These are phyloP conservation scores for Termitomyces sp. DNA, from an alignment of 768 basidiomycete genomes.

Conservation along the genomic window DNA sequence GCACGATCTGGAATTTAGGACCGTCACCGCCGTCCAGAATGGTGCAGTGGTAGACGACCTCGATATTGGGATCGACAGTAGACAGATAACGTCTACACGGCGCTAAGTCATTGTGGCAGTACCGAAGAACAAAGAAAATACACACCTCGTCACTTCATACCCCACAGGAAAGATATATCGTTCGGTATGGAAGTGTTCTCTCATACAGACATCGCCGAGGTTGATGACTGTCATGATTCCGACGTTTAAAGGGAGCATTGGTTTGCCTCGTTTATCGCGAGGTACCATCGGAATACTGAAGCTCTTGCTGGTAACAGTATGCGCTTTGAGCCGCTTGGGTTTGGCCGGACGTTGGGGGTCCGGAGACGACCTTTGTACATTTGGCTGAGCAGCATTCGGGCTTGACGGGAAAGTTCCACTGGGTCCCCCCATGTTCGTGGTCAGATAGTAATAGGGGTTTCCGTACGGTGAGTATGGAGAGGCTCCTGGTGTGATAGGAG, in stretches of 20 bases:
- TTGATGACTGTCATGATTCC: conserved; percentile 84
- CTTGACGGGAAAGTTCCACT: conserved; percentile 35
- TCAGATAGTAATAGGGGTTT: conserved; percentile 44
- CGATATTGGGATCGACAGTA: conserved; percentile 60
- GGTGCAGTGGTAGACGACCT: conserved; percentile 79
- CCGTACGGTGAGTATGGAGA: conserved; percentile 35
- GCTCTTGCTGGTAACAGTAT: conserved; percentile 76
- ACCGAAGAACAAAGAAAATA: conserved; percentile 1
- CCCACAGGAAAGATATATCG: conserved; percentile 88
- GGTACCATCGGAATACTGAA: conserved; percentile 72
- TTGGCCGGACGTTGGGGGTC: conserved; percentile 54
- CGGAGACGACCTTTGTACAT: conserved; percentile 24
- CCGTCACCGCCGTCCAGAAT: conserved; percentile 85
- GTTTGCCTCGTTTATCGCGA: conserved; percentile 66
- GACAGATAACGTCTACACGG: conserved; percentile 70
- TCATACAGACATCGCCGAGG: conserved; percentile 75
- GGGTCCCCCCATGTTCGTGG: conserved; percentile 36
- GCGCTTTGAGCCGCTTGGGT: conserved; percentile 77
- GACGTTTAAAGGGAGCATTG: conserved; percentile 75
- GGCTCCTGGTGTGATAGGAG: conserved; percentile 37
- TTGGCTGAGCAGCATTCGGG: conserved; percentile 27
- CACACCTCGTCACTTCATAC: conserved; percentile 77
- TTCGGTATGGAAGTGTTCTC: conserved; percentile 85
- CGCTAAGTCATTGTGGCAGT: background rate
- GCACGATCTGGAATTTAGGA: conserved; percentile 82